Evolutionary conservation across 177 flowering plant species (phyloP), one percentile per base, ranked within the genome.

Genomic region (Vitis hybrid): DNA sequence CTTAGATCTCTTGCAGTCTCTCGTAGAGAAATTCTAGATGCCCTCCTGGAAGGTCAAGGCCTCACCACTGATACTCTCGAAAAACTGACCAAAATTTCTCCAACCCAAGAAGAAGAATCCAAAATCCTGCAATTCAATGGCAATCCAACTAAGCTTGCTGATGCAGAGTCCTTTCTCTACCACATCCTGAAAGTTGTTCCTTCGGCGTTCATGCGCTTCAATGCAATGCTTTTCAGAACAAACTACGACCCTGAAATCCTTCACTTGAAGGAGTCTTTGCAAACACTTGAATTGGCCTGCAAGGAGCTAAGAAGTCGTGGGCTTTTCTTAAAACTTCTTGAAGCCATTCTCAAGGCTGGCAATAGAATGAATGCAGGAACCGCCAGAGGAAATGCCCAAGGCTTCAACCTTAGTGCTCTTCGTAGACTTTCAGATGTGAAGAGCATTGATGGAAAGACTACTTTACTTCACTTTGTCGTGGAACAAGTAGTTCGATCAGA

Each of bases 341-440:
- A 93, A 74, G 95, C 98, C 2, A 78, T 93, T 52, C 91, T 93
- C 65, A 93, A 91, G 66, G 95, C 98, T 9, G 98, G 98, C 3
- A 93, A 93, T 57, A 79, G 85, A 3, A 84, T 91, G 86, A 93
- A 93, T 73, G 92, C 91, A 8, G 98, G 98, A 45, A 93, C 98
- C 0, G 74, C 95, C 10, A 81, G 95, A 78, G 98, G 98, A 12
- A 83, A 93, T 72, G 98, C 97, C 13, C 89, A 84, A 56, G 97
- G 90, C n/a, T 93, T 93, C 76, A 86, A 88, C 60, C 83, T 93
- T 6, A 80, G 80, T 7, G 81, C 97, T 49, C 82, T 91, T 1
- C 65, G 79, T 13, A 91, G 91, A 72, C 87, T 91, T 6, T 83
- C 92, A 1, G 97, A 93, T 62, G 85, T 91, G 7, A 91, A 85